Evolutionary conservation across 2,329 filamentous ascomycete genomes (phyloP).

Genomic region (Alternaria longipes): DNA sequence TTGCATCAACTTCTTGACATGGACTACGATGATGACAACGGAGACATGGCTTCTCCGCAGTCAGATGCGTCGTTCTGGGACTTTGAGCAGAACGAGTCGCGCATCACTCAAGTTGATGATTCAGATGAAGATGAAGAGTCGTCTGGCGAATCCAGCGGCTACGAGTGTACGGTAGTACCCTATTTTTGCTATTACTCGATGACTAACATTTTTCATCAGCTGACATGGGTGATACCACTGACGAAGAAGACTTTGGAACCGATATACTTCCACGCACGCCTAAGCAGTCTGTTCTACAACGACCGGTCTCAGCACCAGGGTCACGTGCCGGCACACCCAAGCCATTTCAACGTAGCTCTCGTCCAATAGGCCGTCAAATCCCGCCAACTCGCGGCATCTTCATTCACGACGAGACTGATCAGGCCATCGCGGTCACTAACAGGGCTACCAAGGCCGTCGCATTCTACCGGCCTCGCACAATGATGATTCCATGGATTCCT

Average conservation of each 20-base stretch:
- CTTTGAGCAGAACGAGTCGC: conserved; percentile 61
- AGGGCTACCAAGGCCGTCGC: conserved; percentile 52
- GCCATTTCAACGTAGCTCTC: conserved; percentile 49
- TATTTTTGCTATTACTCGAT: conserved; percentile 27
- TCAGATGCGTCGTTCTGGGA: conserved; percentile 69
- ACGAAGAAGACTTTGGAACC: conserved; percentile 57
- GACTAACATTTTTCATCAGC: conserved; percentile 61
- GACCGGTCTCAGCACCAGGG: conserved; percentile 57
- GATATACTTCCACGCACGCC: conserved; percentile 58
- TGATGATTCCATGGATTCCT: conserved; percentile 40
- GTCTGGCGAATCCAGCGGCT: conserved; percentile 62
- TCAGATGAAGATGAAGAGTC: conserved; percentile 54
- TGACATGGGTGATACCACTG: conserved; percentile 69
- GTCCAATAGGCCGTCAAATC: conserved; percentile 37
- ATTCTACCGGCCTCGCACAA: conserved; percentile 52
- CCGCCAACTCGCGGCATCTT: conserved; percentile 49
- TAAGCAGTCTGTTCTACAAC: conserved; percentile 58
- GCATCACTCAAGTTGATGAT: conserved; percentile 43
- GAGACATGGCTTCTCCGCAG: conserved; percentile 56
- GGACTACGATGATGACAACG: conserved; percentile 52
- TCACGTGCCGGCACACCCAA: conserved; percentile 49
- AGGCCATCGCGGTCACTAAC: conserved; percentile 55
- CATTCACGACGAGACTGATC: conserved; percentile 46
- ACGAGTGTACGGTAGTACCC: conserved; percentile 63
- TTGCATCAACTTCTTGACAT: conserved; percentile 78